Conservation (phyloP, 2,329 filamentous ascomycete species). For the Coniochaeta pulveracea region DNA sequence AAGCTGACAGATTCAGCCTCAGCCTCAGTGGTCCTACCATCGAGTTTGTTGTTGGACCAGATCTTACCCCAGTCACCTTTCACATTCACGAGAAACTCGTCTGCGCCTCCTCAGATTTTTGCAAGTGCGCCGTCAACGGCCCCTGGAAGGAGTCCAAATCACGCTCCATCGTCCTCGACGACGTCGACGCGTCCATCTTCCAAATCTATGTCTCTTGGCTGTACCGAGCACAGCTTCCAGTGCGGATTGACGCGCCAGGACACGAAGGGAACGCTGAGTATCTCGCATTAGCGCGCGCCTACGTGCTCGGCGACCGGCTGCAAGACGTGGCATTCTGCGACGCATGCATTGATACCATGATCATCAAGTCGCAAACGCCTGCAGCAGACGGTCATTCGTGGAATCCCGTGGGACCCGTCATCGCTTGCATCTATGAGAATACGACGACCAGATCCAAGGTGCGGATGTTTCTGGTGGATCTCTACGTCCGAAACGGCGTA, state of each 20-base stretch:
- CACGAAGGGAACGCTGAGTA: slow-evolving; percentile 1
- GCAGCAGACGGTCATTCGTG: neutral
- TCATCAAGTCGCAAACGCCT: neutral
- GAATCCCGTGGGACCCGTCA: neutral
- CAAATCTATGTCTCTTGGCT: slow-evolving; percentile 1
- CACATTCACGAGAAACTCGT: neutral
- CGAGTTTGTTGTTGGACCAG: slow-evolving; percentile 1
- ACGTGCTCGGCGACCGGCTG: neutral
- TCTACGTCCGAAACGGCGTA: neutral
- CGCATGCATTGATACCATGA: slow-evolving; percentile 1
- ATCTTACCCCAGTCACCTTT: neutral
- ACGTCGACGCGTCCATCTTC: slow-evolving; percentile 1
- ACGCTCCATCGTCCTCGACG: slow-evolving; percentile 1
- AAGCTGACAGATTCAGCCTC: slow-evolving; percentile 1
- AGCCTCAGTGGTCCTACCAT: neutral
- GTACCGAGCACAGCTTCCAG: neutral
- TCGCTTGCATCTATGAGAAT: neutral
- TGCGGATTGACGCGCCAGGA: neutral
- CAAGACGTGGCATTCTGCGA: slow-evolving; percentile 1
- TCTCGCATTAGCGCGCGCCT: neutral
- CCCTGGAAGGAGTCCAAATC: neutral
- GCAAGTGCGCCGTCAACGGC: neutral
- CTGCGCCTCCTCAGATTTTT: neutral
- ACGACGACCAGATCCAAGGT: neutral
- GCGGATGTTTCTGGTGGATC: neutral